A percentile compares a stretch with the other conserved stretches of the same genome.
These are phyloP conservation scores for Melanopsichium pennsylvanicum DNA, from an alignment of 1,284 basidiomycete genomes.

Conservation along the genomic window DNA sequence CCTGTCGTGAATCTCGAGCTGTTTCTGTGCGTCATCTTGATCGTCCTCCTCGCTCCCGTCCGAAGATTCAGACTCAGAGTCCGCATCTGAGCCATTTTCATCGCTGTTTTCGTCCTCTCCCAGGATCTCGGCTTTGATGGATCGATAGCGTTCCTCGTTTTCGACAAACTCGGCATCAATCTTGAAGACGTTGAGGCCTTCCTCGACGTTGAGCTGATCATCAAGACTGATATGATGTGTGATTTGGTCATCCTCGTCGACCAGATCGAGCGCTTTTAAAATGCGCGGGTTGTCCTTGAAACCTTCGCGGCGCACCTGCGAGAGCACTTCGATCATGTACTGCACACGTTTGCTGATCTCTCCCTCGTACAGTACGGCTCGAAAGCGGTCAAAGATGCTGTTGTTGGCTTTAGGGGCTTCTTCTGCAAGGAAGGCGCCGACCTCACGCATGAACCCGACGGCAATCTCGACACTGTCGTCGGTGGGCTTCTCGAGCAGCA, in stretches of 20 bases:
- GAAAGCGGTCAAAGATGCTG: constrained; percentile 92
- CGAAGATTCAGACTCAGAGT: constrained; percentile 51
- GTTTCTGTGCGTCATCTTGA: constrained; percentile 66
- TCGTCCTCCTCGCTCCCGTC: constrained; percentile 72
- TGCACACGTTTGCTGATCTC: constrained; percentile 74
- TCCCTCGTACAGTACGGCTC: constrained; percentile 69
- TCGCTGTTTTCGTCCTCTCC: constrained; percentile 69
- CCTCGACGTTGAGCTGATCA: constrained; percentile 90
- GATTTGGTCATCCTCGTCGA: constrained; percentile 91
- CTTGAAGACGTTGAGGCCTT: constrained; percentile 96
- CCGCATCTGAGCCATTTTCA: constrained; percentile 30
- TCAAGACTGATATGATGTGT: constrained; percentile 91
- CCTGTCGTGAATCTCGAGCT: constrained; percentile 84
- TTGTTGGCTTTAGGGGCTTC: constrained; percentile 93
- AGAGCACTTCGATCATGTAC: constrained; percentile 94
- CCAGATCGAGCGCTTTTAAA: constrained; percentile 90
- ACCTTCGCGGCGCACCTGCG: constrained; percentile 86
- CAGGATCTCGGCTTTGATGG: constrained; percentile 91
- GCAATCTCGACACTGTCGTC: constrained; percentile 99
- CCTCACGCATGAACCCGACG: constrained; percentile 95
- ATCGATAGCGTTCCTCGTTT: constrained; percentile 91
- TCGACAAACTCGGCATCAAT: constrained; percentile 85
- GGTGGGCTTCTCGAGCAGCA: constrained; percentile 92
- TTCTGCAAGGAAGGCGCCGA: constrained; percentile 91
- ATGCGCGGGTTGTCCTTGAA: constrained; percentile 97